Base-by-base conservation (phyloP, 768 basidiomycete genomes). In the Leccinum pellstonianum region DNA sequence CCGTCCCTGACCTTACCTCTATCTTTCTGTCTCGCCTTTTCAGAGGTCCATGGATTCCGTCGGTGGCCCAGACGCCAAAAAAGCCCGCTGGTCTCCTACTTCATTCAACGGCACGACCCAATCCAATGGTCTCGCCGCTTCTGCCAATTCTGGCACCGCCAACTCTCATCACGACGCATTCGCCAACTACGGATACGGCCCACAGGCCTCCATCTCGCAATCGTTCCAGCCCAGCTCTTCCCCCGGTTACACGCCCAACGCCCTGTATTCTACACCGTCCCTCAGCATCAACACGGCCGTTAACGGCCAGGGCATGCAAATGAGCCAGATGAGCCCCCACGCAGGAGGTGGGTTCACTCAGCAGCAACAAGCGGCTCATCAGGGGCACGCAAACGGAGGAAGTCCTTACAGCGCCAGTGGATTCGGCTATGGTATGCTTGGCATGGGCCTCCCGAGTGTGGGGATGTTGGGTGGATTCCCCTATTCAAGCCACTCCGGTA, bases 21-120 rank as follows among this genome's bases (percentile, higher is more conserved):
- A 14, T 38, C n/a, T 12, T 4, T 33, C 2, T 4, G 47, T 38
- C 4, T n/a, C 41, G n/a, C 19, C 43, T 21, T 46, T 49, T 54
- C 75, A 94, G 92, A 87, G 92, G 76, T 87, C 92, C 55, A 92
- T 93, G 84, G 93, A 93, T 75, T 72, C 87, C 72, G 81, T 85
- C 65, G 87, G 86, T 68, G 90, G 88, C 68, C 90, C 89, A 64
- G 90, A 91, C 75, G 81, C 87, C 57, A 94, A 94, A 83, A 94
- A 94, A 77, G 87, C 92, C 59, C 89, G 92, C 66, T 93, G 91
- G 91, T 91, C 90, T 29, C 89, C 90, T 55, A 86, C 82, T 54
- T 85, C 80, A 25, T 77, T 77, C 65, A 72, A 68, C 31, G 69
- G 72, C 55, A 66, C 72, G 31, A 72, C 71, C 60, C 70, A 73